Conservation (phyloP, 2,329 filamentous ascomycete genomes). For the Emericellopsis cladophorae region DNA sequence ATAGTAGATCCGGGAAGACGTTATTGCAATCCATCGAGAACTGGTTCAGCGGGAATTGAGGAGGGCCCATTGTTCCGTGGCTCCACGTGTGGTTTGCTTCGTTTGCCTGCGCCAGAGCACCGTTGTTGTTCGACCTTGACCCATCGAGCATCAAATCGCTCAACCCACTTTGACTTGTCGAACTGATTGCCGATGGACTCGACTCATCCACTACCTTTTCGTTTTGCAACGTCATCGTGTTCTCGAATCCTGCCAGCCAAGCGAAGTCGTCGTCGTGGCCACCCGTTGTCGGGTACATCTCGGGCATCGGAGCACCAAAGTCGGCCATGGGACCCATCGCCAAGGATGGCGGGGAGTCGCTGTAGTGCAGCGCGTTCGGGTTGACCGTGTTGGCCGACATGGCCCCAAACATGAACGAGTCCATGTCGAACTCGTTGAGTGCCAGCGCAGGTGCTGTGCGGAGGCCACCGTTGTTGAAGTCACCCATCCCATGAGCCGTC, state of each 20-base stretch:
- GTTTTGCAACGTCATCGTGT: conserved; percentile 60
- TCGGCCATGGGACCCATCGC: conserved; percentile 41
- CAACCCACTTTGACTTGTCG: conserved; percentile 79
- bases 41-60: conserved; percentile 48
- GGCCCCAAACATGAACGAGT: conserved; percentile 20
- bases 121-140: conserved; percentile 53
- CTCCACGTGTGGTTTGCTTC: conserved; percentile 54
- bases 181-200: conserved; percentile 92
- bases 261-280: conserved; percentile 64
- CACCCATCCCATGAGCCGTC: conserved; percentile 52
- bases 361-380: conserved; percentile 70
- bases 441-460: conserved; percentile 63
- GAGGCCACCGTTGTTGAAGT: conserved; percentile 49
- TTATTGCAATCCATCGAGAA: conserved; percentile 66
- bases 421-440: conserved; percentile 60
- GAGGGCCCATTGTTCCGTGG: conserved; percentile 54
- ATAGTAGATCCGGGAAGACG: conserved; percentile 66
- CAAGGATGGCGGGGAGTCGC: conserved; percentile 59
- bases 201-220: conserved; percentile 84
- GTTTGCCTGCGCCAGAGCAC: conserved; percentile 33
- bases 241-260: conserved; percentile 72
- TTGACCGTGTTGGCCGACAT: conserved; percentile 44
- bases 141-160: conserved; percentile 89
- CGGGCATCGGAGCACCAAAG: conserved; percentile 40
- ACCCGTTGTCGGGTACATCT: too few relatives aligned